Percentiles rank a stretch among this genome's conserved stretches.
These are phyloP conservation scores for Zasmidium citrigriseum DNA, from an alignment of 2,329 filamentous ascomycete species.

Conservation along the genomic window DNA sequence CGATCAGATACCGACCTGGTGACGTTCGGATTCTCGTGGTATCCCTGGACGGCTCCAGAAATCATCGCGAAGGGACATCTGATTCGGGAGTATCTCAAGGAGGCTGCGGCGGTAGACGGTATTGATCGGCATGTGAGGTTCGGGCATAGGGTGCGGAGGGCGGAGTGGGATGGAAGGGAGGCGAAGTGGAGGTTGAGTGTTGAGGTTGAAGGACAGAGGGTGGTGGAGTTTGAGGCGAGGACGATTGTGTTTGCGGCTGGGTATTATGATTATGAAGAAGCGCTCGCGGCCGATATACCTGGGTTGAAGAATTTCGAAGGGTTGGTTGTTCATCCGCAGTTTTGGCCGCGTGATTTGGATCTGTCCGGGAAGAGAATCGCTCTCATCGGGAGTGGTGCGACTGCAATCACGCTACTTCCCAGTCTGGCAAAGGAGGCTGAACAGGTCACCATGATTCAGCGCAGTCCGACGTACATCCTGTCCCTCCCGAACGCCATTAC, in stretches of 20 bases:
- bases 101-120: constrained; percentile 43
- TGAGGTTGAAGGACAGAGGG: constrained; percentile 34
- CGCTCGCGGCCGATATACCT: constrained; percentile 62
- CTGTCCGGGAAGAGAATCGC: constrained; percentile 67
- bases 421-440: constrained; percentile 63
- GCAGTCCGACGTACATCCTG: constrained; percentile 65
- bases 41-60: constrained; percentile 60
- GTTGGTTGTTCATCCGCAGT: constrained; percentile 66
- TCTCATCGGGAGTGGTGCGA: constrained; percentile 75
- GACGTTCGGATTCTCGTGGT: constrained; percentile 64
- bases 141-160: constrained; percentile 41
- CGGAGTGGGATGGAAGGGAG: constrained; percentile 47
- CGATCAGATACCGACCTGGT: constrained; percentile 49
- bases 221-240: constrained; percentile 33
- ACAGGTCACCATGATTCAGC: constrained; percentile 76
- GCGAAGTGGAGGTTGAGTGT: constrained; percentile 49
- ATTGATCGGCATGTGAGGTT: constrained; percentile 47
- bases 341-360: constrained; percentile 70
- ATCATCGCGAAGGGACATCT: constrained; percentile 45
- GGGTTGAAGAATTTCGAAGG: constrained; percentile 67
- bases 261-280: constrained; percentile 72
- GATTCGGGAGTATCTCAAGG: constrained; percentile 45
- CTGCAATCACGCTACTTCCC: constrained; percentile 74
- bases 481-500: constrained; percentile 14
- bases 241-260: constrained; percentile 63